A percentile compares a stretch with the other conserved stretches of the same genome.
phyloP scores from a whole-genome alignment of 1,284 basidiomycete genomes.

The Trichosporon asahii region DNA sequence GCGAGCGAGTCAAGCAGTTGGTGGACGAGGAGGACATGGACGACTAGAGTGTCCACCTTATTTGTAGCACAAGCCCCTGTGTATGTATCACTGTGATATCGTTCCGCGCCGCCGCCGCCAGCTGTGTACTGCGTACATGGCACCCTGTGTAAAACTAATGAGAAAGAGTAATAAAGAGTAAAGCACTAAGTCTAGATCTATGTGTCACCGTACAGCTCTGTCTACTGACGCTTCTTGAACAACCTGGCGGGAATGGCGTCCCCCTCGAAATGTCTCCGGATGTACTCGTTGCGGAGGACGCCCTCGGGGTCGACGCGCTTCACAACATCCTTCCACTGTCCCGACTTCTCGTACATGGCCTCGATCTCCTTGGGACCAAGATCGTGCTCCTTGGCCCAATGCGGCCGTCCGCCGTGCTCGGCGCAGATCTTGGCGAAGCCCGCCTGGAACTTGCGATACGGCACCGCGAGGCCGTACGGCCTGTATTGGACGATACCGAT shows the following conservation, averaged over 20 bases:
- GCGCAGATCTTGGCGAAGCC: slow-evolving; percentile 74
- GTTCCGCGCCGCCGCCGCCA: not conserved
- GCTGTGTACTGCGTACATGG: not conserved
- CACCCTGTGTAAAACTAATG: not conserved
- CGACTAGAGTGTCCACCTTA: not conserved
- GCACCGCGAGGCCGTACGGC: slow-evolving; percentile 84
- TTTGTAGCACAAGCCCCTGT: not conserved
- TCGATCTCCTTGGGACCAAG: slow-evolving; percentile 67
- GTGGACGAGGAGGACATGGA: slow-evolving; percentile 5
- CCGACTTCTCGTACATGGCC: slow-evolving; percentile 74
- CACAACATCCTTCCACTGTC: slow-evolving; percentile 71
- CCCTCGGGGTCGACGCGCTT: slow-evolving; percentile 73
- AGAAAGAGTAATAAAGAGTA: not conserved
- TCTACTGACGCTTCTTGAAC: slow-evolving; percentile 36
- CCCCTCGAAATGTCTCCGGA: slow-evolving; percentile 56
- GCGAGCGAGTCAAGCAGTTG: not conserved
- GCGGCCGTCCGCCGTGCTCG: slow-evolving; percentile 76
- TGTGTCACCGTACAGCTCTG: not conserved
- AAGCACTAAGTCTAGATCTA: slow-evolving; percentile 1
- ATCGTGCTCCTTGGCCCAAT: slow-evolving; percentile 94
- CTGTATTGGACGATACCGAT: slow-evolving; percentile 96
- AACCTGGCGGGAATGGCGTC: slow-evolving; percentile 42
- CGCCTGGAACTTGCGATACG: slow-evolving; percentile 76
- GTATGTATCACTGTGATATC: not conserved
- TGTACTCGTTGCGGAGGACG: slow-evolving; percentile 62